Conservation (phyloP, 169 alveolate genomes). For the Cyclospora cayetanensis region DNA sequence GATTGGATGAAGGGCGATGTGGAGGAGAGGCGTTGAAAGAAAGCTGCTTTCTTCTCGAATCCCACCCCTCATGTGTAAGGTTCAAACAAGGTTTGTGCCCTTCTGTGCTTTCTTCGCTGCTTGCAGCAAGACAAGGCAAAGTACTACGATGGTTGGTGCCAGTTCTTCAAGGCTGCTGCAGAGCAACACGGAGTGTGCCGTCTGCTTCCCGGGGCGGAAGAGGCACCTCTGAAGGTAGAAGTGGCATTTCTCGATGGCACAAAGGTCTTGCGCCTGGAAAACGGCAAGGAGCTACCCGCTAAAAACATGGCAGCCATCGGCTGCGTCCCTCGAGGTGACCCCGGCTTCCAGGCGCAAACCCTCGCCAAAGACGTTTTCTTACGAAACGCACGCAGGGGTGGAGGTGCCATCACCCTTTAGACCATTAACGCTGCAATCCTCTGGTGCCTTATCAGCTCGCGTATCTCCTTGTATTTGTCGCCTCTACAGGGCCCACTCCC, state of each 20-base stretch:
- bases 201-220: conserved; percentile 68
- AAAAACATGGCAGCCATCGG: conserved; percentile 72
- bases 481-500: too few relatives aligned
- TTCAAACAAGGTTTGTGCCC: neutral
- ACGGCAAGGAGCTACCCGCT: conserved; percentile 27
- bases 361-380: conserved; percentile 75
- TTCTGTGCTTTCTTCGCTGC: neutral
- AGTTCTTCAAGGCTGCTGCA: conserved; percentile 74
- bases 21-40: neutral
- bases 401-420: conserved; percentile 76
- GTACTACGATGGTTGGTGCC: conserved; percentile 77
- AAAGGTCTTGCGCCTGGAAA: conserved; percentile 65
- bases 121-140: conserved; percentile 75
- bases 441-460: neutral
- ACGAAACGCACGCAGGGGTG: conserved; percentile 75
- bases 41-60: too few relatives aligned
- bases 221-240: conserved; percentile 74
- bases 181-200: conserved; percentile 73
- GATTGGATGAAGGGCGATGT: neutral
- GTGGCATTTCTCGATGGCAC: conserved; percentile 74
- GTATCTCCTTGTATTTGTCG: too few relatives aligned
- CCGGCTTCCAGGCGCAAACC: conserved; percentile 74
- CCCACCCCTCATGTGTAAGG: neutral
- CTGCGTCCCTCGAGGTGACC: conserved; percentile 74
- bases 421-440: too few relatives aligned